phyloP scores from a whole-genome alignment of 176 grass and related monocot genomes.

The Bromus sterilis region DNA sequence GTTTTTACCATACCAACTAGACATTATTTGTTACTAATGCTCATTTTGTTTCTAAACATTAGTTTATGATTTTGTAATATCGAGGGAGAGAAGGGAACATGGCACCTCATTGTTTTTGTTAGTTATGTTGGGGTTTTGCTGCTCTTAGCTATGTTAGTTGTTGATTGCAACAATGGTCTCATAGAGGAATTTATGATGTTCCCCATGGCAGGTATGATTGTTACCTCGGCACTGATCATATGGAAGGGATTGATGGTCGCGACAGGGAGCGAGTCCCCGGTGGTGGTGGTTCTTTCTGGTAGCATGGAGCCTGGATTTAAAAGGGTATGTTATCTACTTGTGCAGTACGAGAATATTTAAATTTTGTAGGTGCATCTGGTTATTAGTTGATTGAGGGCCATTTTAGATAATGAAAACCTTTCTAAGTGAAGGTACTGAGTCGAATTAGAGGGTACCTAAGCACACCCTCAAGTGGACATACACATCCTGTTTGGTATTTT shows the following conservation, averaged over 20 bases:
- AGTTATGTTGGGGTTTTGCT: background rate
- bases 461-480: background rate
- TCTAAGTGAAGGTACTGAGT: background rate
- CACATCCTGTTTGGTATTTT: background rate
- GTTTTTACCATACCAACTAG: background rate
- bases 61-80: background rate
- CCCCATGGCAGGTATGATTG: slow-evolving; percentile 61
- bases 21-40: background rate
- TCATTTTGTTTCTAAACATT: background rate
- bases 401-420: background rate
- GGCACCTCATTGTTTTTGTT: background rate
- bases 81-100: background rate
- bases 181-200: background rate
- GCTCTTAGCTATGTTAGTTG: background rate
- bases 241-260: slow-evolving; percentile 64
- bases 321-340: slow-evolving; percentile 36
- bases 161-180: background rate
- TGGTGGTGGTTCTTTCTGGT: slow-evolving; percentile 68
- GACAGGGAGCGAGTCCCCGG: slow-evolving; percentile 60
- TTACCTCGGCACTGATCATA: slow-evolving; percentile 59
- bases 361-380: background rate
- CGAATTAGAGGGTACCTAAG: background rate
- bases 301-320: slow-evolving; percentile 80
- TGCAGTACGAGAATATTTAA: background rate
- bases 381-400: background rate